Conservation (phyloP, 1,284 basidiomycete genomes). For the Ceratobasidium sp. region DNA sequence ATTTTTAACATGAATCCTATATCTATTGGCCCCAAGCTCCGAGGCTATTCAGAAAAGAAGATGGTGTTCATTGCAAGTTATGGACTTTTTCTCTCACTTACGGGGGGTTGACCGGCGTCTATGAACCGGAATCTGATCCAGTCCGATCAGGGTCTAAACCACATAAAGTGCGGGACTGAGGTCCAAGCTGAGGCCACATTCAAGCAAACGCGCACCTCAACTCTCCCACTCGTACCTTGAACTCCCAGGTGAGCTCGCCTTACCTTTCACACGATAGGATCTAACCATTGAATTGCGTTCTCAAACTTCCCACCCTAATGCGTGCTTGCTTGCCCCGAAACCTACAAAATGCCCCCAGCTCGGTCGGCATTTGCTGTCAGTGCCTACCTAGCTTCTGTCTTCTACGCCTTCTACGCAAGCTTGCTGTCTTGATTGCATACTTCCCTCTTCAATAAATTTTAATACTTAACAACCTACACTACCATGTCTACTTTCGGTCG, state of each 20-base stretch:
- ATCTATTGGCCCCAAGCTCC: conserved; percentile 10
- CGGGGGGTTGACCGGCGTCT: conserved; percentile 4
- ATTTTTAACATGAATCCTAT: background rate
- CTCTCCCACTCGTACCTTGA: conserved; percentile 31
- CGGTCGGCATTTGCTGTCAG: conserved; percentile 40
- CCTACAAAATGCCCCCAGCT: conserved; percentile 38
- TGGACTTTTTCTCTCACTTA: conserved; percentile 9
- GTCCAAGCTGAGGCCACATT: conserved; percentile 24
- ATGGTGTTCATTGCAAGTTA: background rate
- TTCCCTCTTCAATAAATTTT: conserved; percentile 13
- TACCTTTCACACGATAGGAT: conserved; percentile 29
- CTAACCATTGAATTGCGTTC: conserved; percentile 1
- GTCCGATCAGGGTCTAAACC: conserved; percentile 28
- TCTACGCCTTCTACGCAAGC: conserved; percentile 32
- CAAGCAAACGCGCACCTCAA: conserved; percentile 28
- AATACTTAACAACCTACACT: conserved; percentile 9
- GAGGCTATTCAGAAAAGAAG: background rate
- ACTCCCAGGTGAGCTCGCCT: conserved; percentile 39
- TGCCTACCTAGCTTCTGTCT: conserved; percentile 30
- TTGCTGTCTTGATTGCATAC: conserved; percentile 40
- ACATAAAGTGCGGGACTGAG: conserved; percentile 31
- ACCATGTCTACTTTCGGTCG: conserved; percentile 91
- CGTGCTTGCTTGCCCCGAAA: conserved; percentile 9
- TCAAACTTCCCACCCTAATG: conserved; percentile 30
- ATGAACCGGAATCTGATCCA: conserved; percentile 5